Evolutionary conservation across 1,284 basidiomycete species (phyloP).

Genomic region (Wolfiporia cocos): DNA sequence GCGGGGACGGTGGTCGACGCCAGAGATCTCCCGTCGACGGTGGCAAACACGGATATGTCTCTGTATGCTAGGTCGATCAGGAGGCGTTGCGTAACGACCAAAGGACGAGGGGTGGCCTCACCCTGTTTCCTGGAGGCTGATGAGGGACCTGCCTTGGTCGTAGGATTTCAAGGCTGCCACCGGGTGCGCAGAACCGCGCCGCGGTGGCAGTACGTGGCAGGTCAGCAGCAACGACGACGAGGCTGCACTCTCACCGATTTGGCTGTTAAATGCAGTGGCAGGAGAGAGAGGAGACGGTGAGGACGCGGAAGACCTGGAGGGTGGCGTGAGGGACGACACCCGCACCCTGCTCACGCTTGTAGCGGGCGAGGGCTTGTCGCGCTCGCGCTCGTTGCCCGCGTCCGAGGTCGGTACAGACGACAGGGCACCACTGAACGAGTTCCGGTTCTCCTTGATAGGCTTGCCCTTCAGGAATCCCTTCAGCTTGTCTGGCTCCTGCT

Average conservation of each 20-base stretch:
- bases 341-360: not conserved
- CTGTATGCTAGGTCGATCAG: constrained; percentile 9
- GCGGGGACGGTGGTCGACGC: constrained; percentile 12
- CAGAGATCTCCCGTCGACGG: constrained; percentile 21
- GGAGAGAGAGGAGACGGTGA: constrained; percentile 38
- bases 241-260: constrained; percentile 7
- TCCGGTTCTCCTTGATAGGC: constrained; percentile 37
- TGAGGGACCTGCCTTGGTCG: constrained; percentile 35
- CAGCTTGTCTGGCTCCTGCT: constrained; percentile 68
- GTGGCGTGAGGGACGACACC: constrained; percentile 4
- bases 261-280: too few species aligned
- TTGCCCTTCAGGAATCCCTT: constrained; percentile 62
- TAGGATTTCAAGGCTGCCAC: constrained; percentile 41
- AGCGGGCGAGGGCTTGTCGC: not conserved
- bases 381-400: constrained; percentile 9
- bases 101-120: constrained; percentile 22
- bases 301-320: not conserved
- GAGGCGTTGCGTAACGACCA: not conserved
- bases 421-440: too few species aligned
- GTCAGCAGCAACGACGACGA: constrained; percentile 30
- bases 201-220: constrained; percentile 48
- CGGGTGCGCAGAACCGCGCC: constrained; percentile 30
- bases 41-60: constrained; percentile 20
- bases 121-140: constrained; percentile 52
- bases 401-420: too few species aligned